Conservation (phyloP, 2,329 filamentous ascomycete genomes). For the Chaetomium sp. region DNA sequence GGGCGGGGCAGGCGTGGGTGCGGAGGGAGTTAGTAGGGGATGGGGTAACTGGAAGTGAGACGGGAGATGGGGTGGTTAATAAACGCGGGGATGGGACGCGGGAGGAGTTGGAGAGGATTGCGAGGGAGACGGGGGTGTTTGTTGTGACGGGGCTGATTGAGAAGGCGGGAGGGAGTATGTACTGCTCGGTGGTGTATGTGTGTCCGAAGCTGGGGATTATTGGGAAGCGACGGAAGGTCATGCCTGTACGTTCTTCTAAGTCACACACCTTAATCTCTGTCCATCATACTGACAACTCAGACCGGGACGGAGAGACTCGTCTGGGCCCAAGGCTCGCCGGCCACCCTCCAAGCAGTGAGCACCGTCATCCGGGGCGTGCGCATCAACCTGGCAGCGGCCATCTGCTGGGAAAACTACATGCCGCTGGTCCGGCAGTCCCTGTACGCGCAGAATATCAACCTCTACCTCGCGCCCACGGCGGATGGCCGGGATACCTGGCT, state of each 20-base stretch:
- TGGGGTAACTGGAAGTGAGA: constrained; percentile 7
- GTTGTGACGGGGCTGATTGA: constrained; percentile 76
- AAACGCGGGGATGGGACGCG: constrained; percentile 54
- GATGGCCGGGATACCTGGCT: constrained; percentile 80
- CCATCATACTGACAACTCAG: constrained; percentile 17
- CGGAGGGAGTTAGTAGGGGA: constrained; percentile 43
- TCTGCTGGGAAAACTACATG: constrained; percentile 98
- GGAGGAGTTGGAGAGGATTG: constrained; percentile 70
- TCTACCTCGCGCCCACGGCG: constrained; percentile 86
- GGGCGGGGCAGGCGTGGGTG: constrained; percentile 68
- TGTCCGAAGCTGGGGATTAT: constrained; percentile 66
- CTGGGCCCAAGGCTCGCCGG: constrained; percentile 80
- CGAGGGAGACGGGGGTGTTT: constrained; percentile 73
- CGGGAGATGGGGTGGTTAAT: constrained; percentile 28
- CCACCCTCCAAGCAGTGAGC: constrained; percentile 70
- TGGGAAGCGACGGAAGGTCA: constrained; percentile 86
- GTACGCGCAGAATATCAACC: constrained; percentile 84
- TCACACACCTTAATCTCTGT: no score
- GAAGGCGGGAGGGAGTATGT: constrained; percentile 71
- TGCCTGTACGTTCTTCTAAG: constrained; percentile 56
- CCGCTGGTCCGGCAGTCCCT: constrained; percentile 75
- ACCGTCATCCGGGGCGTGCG: constrained; percentile 73
- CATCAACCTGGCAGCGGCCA: constrained; percentile 76
- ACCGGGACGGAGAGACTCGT: constrained; percentile 77
- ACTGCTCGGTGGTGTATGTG: constrained; percentile 77